These are phyloP conservation scores for Passalora sequoiae DNA, from an alignment of 2,329 filamentous ascomycete species.

Conservation along the genomic window DNA sequence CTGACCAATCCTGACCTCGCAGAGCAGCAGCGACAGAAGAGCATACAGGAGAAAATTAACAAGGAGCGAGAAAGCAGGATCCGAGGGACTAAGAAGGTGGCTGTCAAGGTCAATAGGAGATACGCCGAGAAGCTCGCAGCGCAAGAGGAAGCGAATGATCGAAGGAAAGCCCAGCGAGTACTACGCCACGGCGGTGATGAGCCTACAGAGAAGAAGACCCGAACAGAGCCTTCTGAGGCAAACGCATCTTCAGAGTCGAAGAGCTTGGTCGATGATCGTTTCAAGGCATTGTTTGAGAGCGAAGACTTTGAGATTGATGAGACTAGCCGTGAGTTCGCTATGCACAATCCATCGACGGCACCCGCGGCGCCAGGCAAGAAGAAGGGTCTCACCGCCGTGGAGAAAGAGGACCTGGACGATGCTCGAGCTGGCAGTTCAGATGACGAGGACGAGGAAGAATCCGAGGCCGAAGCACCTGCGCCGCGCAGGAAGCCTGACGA, in stretches of 20 bases:
- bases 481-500: slow-evolving; percentile 35
- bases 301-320: slow-evolving; percentile 92
- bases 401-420: slow-evolving; percentile 53
- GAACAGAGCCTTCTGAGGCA: slow-evolving; percentile 38
- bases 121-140: slow-evolving; percentile 60
- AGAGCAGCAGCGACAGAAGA: slow-evolving; percentile 86
- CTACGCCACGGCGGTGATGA: slow-evolving; percentile 58
- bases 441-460: slow-evolving; percentile 34
- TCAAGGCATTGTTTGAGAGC: slow-evolving; percentile 83
- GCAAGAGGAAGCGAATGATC: slow-evolving; percentile 62
- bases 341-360: slow-evolving; percentile 81
- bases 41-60: slow-evolving; percentile 89
- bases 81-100: slow-evolving; percentile 85
- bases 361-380: slow-evolving; percentile 34
- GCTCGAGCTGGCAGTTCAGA: slow-evolving; percentile 28
- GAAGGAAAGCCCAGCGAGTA: slow-evolving; percentile 42
- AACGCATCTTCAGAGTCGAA: slow-evolving; percentile 30
- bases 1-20: slow-evolving; percentile 92
- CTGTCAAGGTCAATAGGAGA: slow-evolving; percentile 81
- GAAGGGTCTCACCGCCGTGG: slow-evolving; percentile 53
- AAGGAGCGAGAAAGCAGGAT: slow-evolving; percentile 95
- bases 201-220: slow-evolving; percentile 37
- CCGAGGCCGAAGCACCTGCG: slow-evolving; percentile 41
- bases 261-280: slow-evolving; percentile 72
- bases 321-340: slow-evolving; percentile 75